phyloP scores from a whole-genome alignment of 2,329 filamentous ascomycete genomes.

The Lecanicillium sp. region DNA sequence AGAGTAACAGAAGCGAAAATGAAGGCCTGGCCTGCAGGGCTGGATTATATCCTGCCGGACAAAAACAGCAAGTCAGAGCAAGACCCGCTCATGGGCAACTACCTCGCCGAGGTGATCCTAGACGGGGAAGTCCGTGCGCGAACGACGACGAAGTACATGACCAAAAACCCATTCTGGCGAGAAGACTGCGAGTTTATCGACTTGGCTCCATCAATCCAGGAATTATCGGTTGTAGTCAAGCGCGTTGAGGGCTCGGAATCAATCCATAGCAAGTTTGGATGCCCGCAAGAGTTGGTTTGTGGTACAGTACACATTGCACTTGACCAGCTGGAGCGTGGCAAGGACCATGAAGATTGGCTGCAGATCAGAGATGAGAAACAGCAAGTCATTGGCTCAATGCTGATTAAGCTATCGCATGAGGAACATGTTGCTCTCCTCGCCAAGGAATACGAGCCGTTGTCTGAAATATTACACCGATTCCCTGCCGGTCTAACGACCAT shows the following conservation, averaged over 20 bases:
- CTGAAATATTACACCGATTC: constrained; percentile 78
- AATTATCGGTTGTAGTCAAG: constrained; percentile 64
- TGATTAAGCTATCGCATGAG: constrained; percentile 75
- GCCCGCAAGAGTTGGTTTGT: constrained; percentile 43
- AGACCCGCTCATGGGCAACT: constrained; percentile 54
- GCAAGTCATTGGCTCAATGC: constrained; percentile 71
- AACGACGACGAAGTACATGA: constrained; percentile 63
- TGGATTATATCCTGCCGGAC: constrained; percentile 16
- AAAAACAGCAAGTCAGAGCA: constrained; percentile 15
- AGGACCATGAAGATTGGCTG: constrained; percentile 83
- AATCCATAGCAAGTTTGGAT: constrained; percentile 26
- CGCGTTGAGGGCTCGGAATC: constrained; percentile 35
- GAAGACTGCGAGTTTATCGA: constrained; percentile 74
- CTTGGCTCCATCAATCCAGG: constrained; percentile 60
- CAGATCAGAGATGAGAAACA: constrained; percentile 69
- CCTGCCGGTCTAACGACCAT: constrained; percentile 75
- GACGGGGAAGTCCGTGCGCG: constrained; percentile 72
- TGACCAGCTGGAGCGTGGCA: constrained; percentile 67
- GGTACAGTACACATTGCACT: constrained; percentile 77
- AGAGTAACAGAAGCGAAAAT: constrained; percentile 56
- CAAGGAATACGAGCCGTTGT: constrained; percentile 75
- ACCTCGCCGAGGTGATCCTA: constrained; percentile 70
- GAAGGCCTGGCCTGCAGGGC: constrained; percentile 25
- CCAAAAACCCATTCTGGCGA: constrained; percentile 71
- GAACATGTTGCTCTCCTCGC: constrained; percentile 84